Conservation (phyloP, 2,329 filamentous ascomycete species). For the Sporothrix inflata region DNA sequence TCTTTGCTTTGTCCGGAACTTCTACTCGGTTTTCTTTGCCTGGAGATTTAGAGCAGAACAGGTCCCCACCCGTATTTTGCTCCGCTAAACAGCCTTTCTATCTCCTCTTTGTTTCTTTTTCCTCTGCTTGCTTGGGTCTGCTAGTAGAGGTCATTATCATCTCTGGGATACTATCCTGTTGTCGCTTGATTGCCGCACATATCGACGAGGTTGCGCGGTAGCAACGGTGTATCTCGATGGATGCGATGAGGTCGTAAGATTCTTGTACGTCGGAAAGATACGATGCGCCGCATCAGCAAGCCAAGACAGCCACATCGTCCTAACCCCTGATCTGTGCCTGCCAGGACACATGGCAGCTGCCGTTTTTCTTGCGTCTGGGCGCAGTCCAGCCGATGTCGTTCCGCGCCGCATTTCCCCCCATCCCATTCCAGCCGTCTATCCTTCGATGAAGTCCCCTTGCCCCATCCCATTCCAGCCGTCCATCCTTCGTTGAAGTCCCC, state of each 20-base stretch:
- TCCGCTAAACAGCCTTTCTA: not conserved
- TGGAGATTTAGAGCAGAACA: not conserved
- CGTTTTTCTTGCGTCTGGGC: not conserved
- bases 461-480: not conserved
- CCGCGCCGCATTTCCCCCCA: not conserved
- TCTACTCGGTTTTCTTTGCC: too few species aligned
- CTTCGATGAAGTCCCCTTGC: not conserved
- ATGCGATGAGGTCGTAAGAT: not conserved
- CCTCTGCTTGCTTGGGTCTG: not conserved
- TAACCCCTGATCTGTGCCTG: not conserved
- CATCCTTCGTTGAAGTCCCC: not conserved
- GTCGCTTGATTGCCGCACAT: not conserved
- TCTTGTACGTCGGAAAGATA: not conserved
- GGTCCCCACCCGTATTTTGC: not conserved
- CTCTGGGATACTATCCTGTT: not conserved
- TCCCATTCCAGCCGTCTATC: not conserved
- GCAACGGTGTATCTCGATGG: not conserved
- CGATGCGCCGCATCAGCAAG: not conserved
- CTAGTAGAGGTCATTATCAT: not conserved
- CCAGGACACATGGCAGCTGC: not conserved
- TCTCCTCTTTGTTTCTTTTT: not conserved
- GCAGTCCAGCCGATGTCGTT: not conserved
- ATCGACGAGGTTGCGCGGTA: not conserved
- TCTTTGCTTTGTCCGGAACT: too few species aligned
- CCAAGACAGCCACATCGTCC: not conserved